These are phyloP conservation scores for Beta vulgaris DNA, from an alignment of 148 eudicot species.

Conservation along the genomic window DNA sequence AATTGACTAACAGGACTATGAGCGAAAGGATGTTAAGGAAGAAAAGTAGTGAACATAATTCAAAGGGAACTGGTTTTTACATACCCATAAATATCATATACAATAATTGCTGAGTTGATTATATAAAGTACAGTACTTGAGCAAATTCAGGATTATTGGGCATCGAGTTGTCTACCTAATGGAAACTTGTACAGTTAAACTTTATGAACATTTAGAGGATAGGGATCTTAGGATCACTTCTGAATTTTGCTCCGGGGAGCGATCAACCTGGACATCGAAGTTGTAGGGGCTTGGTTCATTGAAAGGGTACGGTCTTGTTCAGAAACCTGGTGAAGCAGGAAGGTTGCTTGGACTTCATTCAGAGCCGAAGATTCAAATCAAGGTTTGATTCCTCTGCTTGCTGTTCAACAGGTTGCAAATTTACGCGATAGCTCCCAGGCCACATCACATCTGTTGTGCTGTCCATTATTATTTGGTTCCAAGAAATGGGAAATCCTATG, in stretches of 20 bases:
- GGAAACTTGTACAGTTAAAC: constrained; percentile 13
- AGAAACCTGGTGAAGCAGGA: constrained; percentile 14
- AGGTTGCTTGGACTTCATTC: constrained; percentile 10
- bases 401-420: constrained; percentile 35
- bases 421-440: constrained; percentile 65
- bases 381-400: constrained; percentile 30
- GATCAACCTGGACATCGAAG: not conserved
- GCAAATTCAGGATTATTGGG: constrained; percentile 10
- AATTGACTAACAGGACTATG: not conserved
- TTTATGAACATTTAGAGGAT: constrained; percentile 2
- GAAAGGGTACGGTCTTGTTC: constrained; percentile 9
- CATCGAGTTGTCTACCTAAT: constrained; percentile 13
- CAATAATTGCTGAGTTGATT: constrained; percentile 6
- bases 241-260: constrained; percentile 9
- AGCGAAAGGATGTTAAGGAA: not conserved
- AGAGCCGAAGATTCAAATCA: constrained; percentile 54
- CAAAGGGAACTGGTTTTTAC: not conserved
- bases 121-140: constrained; percentile 16
- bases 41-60: not conserved
- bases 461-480: constrained; percentile 28
- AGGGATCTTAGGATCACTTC: not conserved
- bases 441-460: constrained; percentile 34
- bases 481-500: constrained; percentile 20
- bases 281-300: constrained; percentile 11
- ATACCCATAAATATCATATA: constrained; percentile 14